Base-by-base conservation (phyloP, 305 asterid genomes). In the Fraxinus xanthoxyloides region DNA sequence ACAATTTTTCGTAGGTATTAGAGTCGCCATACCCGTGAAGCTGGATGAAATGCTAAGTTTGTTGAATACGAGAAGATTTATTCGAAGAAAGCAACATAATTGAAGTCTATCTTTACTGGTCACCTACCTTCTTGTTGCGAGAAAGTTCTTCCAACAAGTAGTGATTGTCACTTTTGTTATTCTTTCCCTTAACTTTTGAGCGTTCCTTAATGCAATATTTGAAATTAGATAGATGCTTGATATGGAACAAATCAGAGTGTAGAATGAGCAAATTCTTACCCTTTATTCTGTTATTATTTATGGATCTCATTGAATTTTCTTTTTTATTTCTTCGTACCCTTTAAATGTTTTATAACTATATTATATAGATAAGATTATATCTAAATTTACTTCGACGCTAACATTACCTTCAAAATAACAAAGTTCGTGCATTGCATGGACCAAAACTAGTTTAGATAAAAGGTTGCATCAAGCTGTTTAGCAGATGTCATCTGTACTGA, bases 91-190 rank as follows among this genome's bases (percentile, higher is more conserved):
- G 94, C 97, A 15, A 93, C 93, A 70, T 97, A 93, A 75, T 87
- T 95, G 84, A 95, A 94, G 87, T 89, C 93, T 77, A 85, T 95
- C 75, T 81, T 82, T 84, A 85, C 89, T 56, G 98, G 98, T 82
- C 89, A 87, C 87, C 84, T 94, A 72, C 95, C 98, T 26, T 88
- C 92, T 86, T 98, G 93, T 82, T 95, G 98, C 98, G 99, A 94
- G 88, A 96, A 93, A 82, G 98, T 98, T 83, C 97, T 96, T 85
- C 99, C 99, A 23, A 97, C 92, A 80, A 92, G 98, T 89, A 28
- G 19, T 70, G 76, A 30, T n/a, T 81, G 34, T 78, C 65, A 21
- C 19, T 72, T 79, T 28, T 35, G 2, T 65, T 83, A 10, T 19
- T 77, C 19, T 40, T 23, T 15, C 6, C 54, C 48, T 79, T 81